phyloP scores from a whole-genome alignment of 495 filamentous ascomycete species.

The Penicillium psychrofluorescens region DNA sequence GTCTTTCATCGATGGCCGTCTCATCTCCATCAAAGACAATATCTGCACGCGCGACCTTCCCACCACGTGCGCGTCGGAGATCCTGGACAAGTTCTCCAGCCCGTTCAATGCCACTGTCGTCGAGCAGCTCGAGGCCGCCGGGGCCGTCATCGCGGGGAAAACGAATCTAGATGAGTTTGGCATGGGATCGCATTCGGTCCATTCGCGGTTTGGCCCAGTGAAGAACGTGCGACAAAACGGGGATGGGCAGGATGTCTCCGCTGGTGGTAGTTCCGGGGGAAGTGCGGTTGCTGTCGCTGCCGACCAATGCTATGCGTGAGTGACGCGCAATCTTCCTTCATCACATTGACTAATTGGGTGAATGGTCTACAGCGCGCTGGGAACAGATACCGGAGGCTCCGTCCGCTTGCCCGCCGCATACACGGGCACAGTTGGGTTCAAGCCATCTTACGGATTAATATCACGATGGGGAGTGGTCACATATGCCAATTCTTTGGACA shows the following conservation, averaged over 20 bases:
- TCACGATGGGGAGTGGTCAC: slow-evolving; percentile 88
- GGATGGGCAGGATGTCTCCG: slow-evolving; percentile 44
- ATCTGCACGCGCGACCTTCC: slow-evolving; percentile 64
- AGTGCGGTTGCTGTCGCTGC: slow-evolving; percentile 80
- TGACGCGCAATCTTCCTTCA: background rate
- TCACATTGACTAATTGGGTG: background rate
- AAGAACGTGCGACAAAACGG: slow-evolving; percentile 27
- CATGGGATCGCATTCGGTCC: slow-evolving; percentile 85
- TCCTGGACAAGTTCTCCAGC: slow-evolving; percentile 59
- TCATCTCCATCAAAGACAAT: slow-evolving; percentile 84
- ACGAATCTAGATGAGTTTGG: slow-evolving; percentile 97
- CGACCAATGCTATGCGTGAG: slow-evolving; percentile 59
- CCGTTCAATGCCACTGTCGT: slow-evolving; percentile 87
- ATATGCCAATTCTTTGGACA: slow-evolving; percentile 94
- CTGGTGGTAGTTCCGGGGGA: slow-evolving; percentile 90
- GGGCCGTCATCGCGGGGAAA: slow-evolving; percentile 65
- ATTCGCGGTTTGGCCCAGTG: slow-evolving; percentile 68
- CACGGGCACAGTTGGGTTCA: slow-evolving; percentile 81
- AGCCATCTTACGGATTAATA: slow-evolving; percentile 80
- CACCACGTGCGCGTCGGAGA: slow-evolving; percentile 77
- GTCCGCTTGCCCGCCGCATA: slow-evolving; percentile 90
- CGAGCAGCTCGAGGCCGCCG: slow-evolving; percentile 52
- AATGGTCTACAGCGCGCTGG: slow-evolving; percentile 53
- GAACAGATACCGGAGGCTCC: slow-evolving; percentile 92
- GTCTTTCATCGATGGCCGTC: slow-evolving; percentile 40